Evolutionary conservation across 164 flowering plant genomes (phyloP).

Genomic region (Vitis labrusca): DNA sequence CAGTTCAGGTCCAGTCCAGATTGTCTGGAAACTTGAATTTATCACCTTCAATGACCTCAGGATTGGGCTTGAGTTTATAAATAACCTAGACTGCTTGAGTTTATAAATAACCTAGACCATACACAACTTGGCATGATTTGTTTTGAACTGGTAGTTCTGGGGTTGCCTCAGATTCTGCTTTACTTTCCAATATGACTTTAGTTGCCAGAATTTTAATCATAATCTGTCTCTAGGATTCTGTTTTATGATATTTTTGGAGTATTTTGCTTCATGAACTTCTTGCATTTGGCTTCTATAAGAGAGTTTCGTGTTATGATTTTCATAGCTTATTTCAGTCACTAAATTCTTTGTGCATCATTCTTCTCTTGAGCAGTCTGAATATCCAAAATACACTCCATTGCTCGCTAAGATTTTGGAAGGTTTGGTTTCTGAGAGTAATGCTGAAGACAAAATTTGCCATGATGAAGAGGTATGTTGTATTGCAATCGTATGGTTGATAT

Average conservation of each 20-base stretch:
- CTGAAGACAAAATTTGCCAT: constrained; percentile 54
- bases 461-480: constrained; percentile 57
- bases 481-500: background rate
- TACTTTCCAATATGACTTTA: background rate
- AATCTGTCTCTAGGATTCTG: background rate
- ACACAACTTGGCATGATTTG: background rate
- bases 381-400: constrained; percentile 82
- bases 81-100: too few relatives aligned
- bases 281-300: background rate
- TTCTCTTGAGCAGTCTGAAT: constrained; percentile 65
- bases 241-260: background rate
- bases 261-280: background rate
- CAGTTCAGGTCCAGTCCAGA: too few relatives aligned
- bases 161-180: background rate
- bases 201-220: background rate
- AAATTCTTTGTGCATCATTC: background rate
- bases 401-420: constrained; percentile 84
- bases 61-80: too few relatives aligned
- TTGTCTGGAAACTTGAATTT: too few relatives aligned
- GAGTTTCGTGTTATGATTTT: background rate
- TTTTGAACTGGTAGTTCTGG: background rate
- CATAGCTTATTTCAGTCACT: background rate
- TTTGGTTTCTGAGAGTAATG: constrained; percentile 49
- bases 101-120: too few relatives aligned
- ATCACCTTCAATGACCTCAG: too few relatives aligned